A percentile compares a stretch with the other conserved stretches of the same genome.
Conservation (phyloP, 2,329 filamentous ascomycete genomes). For the Cercospora sp. region DNA sequence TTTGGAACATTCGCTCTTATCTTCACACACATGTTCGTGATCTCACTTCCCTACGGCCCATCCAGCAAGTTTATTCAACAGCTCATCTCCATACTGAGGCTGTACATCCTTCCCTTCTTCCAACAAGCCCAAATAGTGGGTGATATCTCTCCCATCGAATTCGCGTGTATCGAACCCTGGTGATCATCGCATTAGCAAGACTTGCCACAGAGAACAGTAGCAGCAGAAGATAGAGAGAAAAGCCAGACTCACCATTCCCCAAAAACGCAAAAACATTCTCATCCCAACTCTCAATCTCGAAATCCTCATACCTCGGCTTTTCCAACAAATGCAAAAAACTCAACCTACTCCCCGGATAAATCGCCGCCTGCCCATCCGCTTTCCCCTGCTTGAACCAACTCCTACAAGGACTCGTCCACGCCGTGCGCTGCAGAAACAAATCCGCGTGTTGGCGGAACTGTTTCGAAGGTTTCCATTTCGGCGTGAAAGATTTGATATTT, state of each 20-base stretch:
- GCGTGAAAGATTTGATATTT: slow-evolving; percentile 44
- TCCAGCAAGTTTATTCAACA: slow-evolving; percentile 43
- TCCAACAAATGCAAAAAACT: slow-evolving; percentile 43
- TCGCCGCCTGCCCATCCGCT: slow-evolving; percentile 41
- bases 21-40: too few species aligned
- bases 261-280: slow-evolving; percentile 45
- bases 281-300: slow-evolving; percentile 44
- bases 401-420: slow-evolving; percentile 40
- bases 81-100: slow-evolving; percentile 43
- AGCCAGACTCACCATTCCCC: slow-evolving; percentile 37
- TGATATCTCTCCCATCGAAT: slow-evolving; percentile 50
- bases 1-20: too few species aligned
- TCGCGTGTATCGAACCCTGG: slow-evolving; percentile 47
- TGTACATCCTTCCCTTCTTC: slow-evolving; percentile 44
- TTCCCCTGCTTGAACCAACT: slow-evolving; percentile 43
- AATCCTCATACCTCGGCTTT: slow-evolving; percentile 45
- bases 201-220: too few species aligned
- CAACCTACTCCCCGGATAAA: slow-evolving; percentile 44
- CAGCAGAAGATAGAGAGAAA: not conserved
- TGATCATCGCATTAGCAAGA: too few species aligned
- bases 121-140: slow-evolving; percentile 46
- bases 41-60: slow-evolving; percentile 34
- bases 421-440: slow-evolving; percentile 43
- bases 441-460: slow-evolving; percentile 46
- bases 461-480: slow-evolving; percentile 35